Evolutionary conservation across 192 early-diverging fungal genomes (phyloP), one percentile per base, ranked within the genome.

Genomic region (Coemansia sp.): DNA sequence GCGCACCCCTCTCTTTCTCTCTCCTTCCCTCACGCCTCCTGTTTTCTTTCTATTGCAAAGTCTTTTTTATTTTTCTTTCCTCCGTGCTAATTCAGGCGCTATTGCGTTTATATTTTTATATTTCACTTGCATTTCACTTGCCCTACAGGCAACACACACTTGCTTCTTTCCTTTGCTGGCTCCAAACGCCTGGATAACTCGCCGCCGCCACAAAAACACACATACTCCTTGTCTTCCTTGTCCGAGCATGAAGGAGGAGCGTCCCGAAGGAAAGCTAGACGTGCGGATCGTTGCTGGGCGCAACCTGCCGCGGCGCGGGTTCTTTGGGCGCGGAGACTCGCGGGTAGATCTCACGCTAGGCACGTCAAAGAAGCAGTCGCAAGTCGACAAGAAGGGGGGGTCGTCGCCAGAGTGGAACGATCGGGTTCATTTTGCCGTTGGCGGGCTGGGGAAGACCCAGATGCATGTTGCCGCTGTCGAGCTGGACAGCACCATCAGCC

Each of bases 351-450:
- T 85, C 36, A 71, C 62, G 1, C 53, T 85, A 11, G 84, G 76
- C 45, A 79, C 68, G 20, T 62, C 68, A 33, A 77, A 60, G 41
- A 83, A 80, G 68, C 73, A 69, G 53, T 79, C 80, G 20, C 76
- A 74, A 53, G 69, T 77, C 5, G 77, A 85, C 66, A 79, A 79
- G 66, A 85, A 74, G 64, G 84, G 84, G 66, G 84, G 84, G 21
- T 36, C 71, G 2, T 64, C 71, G 30, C 84, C 84, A 15, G 62
- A 72, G 48, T 85, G 84, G 84, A 85, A 83, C 43, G 77, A 83
- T 60, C 69, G 59, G 45, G 36, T 85, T 14, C 51, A 56, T 34
- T 83, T 85, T 34, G 67, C 72, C 20, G 64, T 85, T 15, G 49
- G 62, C 1, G 74, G 73, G n/a, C 63, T 73, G 9, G 84, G 73